Conservation (phyloP, 495 filamentous ascomycete genomes). For the Parachaetomium inaequale region DNA sequence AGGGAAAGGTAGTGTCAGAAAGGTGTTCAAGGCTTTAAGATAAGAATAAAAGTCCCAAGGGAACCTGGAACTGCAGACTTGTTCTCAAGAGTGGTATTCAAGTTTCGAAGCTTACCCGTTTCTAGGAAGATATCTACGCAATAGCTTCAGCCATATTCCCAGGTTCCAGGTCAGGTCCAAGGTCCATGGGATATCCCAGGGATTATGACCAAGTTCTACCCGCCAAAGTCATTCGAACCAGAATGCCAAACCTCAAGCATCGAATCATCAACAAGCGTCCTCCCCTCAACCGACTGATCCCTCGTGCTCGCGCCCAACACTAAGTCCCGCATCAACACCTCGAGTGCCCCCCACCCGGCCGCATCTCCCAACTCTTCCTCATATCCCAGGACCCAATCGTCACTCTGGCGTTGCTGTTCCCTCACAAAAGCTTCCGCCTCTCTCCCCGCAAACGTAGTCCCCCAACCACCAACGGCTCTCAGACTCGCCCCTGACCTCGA, state of each 20-base stretch:
- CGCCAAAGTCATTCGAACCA: too few relatives aligned
- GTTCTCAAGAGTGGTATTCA: too few relatives aligned
- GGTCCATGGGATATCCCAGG: too few relatives aligned
- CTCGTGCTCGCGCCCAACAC: not conserved
- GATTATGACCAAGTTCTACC: too few relatives aligned
- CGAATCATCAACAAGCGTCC: not conserved
- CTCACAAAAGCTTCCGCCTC: not conserved
- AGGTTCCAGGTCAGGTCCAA: too few relatives aligned
- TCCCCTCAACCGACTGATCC: not conserved
- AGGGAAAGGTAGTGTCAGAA: too few relatives aligned
- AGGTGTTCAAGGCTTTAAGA: too few relatives aligned
- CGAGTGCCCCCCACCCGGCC: not conserved
- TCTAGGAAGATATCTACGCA: too few relatives aligned
- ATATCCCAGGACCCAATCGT: not conserved
- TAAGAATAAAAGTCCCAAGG: too few relatives aligned
- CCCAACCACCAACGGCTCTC: not conserved
- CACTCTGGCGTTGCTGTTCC: not conserved
- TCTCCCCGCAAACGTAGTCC: not conserved
- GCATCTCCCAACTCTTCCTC: not conserved
- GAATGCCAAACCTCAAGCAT: not conserved
- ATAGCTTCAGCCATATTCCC: too few relatives aligned
- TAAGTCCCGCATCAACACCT: conserved; percentile 1
- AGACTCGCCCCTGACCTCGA: not conserved
- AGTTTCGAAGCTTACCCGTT: too few relatives aligned
- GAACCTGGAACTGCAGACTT: too few relatives aligned